Evolutionary conservation across 768 basidiomycete species (phyloP), one percentile per base, ranked within the genome.

Genomic region (Ramaria sp.): DNA sequence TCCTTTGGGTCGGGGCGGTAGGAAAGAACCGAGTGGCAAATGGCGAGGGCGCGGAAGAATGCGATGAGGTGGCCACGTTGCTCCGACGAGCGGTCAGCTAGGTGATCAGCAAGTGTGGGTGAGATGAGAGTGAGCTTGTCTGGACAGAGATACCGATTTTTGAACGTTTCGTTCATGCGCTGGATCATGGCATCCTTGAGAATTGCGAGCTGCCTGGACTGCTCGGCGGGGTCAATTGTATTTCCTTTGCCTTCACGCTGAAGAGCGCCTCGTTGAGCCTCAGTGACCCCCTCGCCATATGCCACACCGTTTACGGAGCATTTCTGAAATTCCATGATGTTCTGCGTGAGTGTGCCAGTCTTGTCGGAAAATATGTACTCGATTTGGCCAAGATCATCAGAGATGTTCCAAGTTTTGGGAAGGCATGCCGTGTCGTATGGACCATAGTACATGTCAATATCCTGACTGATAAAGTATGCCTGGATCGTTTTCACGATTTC

Each of bases 401-500:
- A 96, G 64, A 98, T 94, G 67, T 94, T 95, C 94, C 95, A 97
- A 5, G 91, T 94, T 69, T 97, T 97, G 27, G 95, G 94, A 3
- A 92, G 83, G 64, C 95, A 97, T 0, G 91, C 74, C 1, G 89
- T 85, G 66, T 96, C 84, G 68, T 86, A 85, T 38, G 86, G 82
- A 58, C 79, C 74, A 72, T 96, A 96, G 74, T 91, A 96, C 91
- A 98, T 94, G 69, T 97, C 94, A 62, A 92, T 64, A 66, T 98
- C 94, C 68, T 95, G 91, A 7, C 87, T 88, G 66, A 96, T 97
- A 74, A 96, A 95, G 73, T 82, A 95, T 2, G 94, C 94, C 68
- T 96, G 94, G 57, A 95, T 91, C 1, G 94, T 96, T 75, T 96
- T 96, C 75, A 96, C 93, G 62, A 96, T 89, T 72, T 97, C 94